Base-by-base conservation (phyloP, 441 rosid species). In the Codiaeum variegatum region DNA sequence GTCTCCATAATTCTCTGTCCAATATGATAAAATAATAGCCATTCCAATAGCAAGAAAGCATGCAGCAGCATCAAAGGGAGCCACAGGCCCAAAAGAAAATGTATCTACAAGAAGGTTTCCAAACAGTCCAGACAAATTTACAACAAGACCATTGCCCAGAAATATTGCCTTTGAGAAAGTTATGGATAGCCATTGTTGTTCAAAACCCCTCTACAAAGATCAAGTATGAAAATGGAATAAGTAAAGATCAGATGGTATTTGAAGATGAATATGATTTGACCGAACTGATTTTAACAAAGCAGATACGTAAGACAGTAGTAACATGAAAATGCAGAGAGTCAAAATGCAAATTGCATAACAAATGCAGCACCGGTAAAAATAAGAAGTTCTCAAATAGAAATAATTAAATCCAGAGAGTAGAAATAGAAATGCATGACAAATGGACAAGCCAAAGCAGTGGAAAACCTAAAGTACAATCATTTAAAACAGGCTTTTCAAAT, bases 21-120 rank as follows among this genome's bases (percentile, higher is more conserved):
- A 93, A 3, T 94, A 80, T 3, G 96, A 91, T 18, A 91, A 67
- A 34, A 93, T 93, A 78, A 93, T 51, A 26, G 92, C 94, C 97
- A 90, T 86, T 28, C 97, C 97, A 28, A 93, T 88, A 54, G 96
- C 91, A 68, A 93, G 90, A 83, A 93, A 88, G 84, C 97, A 91
- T 63, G 96, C 87, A n/a, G 98, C 96, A 67, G 98, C 98, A 79
- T 93, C 96, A 72, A 91, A 93, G 42, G 98, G 97, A 62, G 98
- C 93, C 65, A 91, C 97, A 34, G 98, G 98, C 32, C 97, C 97
- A 8, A 93, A 88, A 49, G 90, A 64, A 26, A 93, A 69, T 40
- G 96, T 69, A 75, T 88, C 97, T 4, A 93, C 98, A 32, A 93
- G 94, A 73, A 82, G 62, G 78, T 93, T 91, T 56, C 97, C 97